Conservation (phyloP, 176 grass and related monocot genomes). For the Carex myosuroides region DNA sequence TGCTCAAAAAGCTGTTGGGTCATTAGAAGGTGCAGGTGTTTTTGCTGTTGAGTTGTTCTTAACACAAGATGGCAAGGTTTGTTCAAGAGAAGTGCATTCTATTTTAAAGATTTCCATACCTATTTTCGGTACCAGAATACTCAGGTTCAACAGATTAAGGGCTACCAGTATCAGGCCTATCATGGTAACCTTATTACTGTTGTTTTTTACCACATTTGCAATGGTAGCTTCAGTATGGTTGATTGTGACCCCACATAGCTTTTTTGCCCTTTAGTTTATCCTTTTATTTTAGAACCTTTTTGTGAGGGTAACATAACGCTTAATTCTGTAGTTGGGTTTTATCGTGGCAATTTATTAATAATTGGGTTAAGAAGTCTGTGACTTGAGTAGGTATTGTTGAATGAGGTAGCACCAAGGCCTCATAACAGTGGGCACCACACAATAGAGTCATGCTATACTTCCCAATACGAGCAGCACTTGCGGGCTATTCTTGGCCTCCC, state of each 20-base stretch:
- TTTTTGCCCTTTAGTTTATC: background rate
- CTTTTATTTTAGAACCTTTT: background rate
- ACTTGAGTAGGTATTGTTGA: constrained; percentile 62
- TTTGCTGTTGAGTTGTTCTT: constrained; percentile 95
- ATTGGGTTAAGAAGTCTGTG: background rate
- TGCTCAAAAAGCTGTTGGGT: constrained; percentile 64
- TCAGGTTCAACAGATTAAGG: background rate
- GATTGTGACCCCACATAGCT: background rate
- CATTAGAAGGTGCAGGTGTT: constrained; percentile 81
- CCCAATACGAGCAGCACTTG: constrained; percentile 95
- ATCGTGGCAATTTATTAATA: background rate
- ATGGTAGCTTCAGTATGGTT: background rate
- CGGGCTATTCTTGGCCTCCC: constrained; percentile 89
- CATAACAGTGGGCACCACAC: constrained; percentile 97
- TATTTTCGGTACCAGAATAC: background rate
- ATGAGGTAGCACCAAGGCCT: constrained; percentile 90
- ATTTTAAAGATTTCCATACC: background rate
- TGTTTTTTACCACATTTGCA: background rate
- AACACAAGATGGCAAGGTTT: constrained; percentile 80
- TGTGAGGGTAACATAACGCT: background rate
- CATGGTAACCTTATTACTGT: background rate
- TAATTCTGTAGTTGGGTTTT: background rate
- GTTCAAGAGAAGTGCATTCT: background rate
- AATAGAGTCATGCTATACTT: constrained; percentile 90
- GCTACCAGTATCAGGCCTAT: background rate